Base-by-base conservation (phyloP, 2,329 filamentous ascomycete species). In the Microthyrium microscopicum region DNA sequence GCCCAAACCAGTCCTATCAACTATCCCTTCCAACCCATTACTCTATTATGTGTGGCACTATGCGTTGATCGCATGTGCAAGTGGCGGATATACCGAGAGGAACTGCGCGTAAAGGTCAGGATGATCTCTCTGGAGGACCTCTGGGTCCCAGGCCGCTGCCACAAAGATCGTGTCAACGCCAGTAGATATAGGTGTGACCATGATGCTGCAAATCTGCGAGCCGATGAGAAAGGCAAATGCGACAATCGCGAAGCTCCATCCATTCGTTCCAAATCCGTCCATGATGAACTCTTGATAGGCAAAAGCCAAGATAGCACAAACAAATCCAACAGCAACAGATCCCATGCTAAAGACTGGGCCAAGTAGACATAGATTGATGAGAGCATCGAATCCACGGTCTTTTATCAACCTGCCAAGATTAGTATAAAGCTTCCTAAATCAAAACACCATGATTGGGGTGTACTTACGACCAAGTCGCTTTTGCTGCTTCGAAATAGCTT, bases 101-200 rank as follows among this genome's bases (percentile, higher is more conserved):
- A 95, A 77, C 40, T 71, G 66, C 12, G 73, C 60, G 53, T 87
- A 94, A 29, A 95, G 57, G 40, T 91, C 82, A 0, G 75, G 73
- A 53, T 93, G 85, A 36, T 89, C 75, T 26, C 70, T 63, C 50
- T 83, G 77, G 60, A 93, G 60, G 6, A 87, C 78, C 47, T 78
- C 67, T 6, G 68, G 68, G 50, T 72, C 68, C 68, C 69, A 74
- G 2, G 67, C 70, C 53, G 65, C 66, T 3, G 82, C 84, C 1
- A 93, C 82, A 45, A 94, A 94, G 40, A 93, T 80, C 0, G 85
- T 91, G 44, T 92, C 80, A 41, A 92, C 72, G n/a, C 87, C 87
- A 46, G 77, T 85, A 41, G 76, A 76, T 36, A 95, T 63, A 1
- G 87, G 87, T 0, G 81, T 87, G 21, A 87, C 80, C 57, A 94